phyloP scores from a whole-genome alignment of 192 early-diverging fungal genomes.

The Radiomyces spectabilis region DNA sequence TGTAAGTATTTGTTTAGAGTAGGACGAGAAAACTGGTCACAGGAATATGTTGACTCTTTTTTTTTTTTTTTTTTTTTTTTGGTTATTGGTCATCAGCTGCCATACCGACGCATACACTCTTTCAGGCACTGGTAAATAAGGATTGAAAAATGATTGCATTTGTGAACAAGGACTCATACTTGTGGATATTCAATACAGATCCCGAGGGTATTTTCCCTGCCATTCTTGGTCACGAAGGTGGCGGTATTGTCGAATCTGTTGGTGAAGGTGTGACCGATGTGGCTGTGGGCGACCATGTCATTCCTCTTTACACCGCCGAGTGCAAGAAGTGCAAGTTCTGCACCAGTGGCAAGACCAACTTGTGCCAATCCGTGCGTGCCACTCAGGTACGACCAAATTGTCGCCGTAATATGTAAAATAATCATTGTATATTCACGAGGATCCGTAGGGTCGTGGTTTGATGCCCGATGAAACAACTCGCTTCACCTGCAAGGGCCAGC shows the following conservation, averaged over 20 bases:
- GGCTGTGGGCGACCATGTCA: conserved; percentile 87
- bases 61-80: conserved; percentile 11
- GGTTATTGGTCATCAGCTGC: conserved; percentile 38
- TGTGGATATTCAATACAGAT: conserved; percentile 30
- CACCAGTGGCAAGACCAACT: conserved; percentile 93
- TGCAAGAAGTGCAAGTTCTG: conserved; percentile 97
- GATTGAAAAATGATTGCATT: conserved; percentile 32
- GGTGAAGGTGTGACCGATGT: conserved; percentile 94
- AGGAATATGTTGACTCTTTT: neutral
- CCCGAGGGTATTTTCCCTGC: conserved; percentile 85
- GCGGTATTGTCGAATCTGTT: conserved; percentile 91
- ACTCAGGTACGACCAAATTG: conserved; percentile 83
- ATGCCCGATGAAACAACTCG: conserved; percentile 94
- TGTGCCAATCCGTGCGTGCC: conserved; percentile 82
- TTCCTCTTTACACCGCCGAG: conserved; percentile 88
- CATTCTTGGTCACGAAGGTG: conserved; percentile 95
- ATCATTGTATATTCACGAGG: no score
- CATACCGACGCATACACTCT: conserved; percentile 97
- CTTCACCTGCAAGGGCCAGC: conserved; percentile 86
- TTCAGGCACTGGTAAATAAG: conserved; percentile 49
- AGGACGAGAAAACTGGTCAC: neutral
- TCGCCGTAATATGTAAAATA: no score
- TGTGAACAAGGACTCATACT: neutral
- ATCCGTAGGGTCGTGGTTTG: conserved; percentile 65
- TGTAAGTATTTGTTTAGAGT: conserved; percentile 36